Evolutionary conservation across 192 early-diverging fungal species (phyloP).

Genomic region (Backusella morwellensis): DNA sequence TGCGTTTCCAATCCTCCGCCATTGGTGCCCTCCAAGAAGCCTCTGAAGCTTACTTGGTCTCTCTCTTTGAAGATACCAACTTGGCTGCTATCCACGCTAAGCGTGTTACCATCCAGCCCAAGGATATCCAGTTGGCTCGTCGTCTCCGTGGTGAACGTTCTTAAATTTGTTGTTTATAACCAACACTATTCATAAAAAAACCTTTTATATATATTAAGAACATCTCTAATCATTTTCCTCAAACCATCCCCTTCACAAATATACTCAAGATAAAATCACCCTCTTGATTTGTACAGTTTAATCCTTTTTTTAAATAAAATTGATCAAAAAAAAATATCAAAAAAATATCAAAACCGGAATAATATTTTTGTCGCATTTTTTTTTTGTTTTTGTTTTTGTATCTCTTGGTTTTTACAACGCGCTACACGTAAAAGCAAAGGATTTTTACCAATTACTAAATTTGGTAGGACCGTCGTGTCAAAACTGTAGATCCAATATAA

Average conservation of each 20-base stretch:
- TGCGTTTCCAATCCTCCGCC: slow-evolving; percentile 99
- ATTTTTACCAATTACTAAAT: not conserved
- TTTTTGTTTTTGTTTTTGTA: not conserved
- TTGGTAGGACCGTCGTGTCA: not conserved
- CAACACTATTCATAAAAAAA: not conserved
- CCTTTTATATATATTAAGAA: slow-evolving; percentile 2
- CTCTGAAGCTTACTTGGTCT: slow-evolving; percentile 90
- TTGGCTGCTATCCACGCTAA: slow-evolving; percentile 97
- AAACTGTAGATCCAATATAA: not conserved
- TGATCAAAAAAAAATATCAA: not conserved
- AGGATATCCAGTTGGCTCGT: slow-evolving; percentile 98
- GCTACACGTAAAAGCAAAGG: not conserved
- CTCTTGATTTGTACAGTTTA: slow-evolving; percentile 4
- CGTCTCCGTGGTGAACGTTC: slow-evolving; percentile 93
- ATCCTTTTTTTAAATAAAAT: slow-evolving; percentile 4
- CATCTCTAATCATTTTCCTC: not conserved
- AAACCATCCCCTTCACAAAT: not conserved
- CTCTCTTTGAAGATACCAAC: slow-evolving; percentile 97
- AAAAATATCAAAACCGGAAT: not conserved
- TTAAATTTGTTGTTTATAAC: slow-evolving; percentile 42
- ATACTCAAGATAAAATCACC: not conserved
- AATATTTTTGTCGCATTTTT: not conserved
- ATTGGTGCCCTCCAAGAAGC: slow-evolving; percentile 99
- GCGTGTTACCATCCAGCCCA: slow-evolving; percentile 99
- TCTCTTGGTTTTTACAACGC: not conserved